These are phyloP conservation scores for Melanopsichium pennsylvanicum DNA, from an alignment of 1,284 basidiomycete species.

Conservation along the genomic window DNA sequence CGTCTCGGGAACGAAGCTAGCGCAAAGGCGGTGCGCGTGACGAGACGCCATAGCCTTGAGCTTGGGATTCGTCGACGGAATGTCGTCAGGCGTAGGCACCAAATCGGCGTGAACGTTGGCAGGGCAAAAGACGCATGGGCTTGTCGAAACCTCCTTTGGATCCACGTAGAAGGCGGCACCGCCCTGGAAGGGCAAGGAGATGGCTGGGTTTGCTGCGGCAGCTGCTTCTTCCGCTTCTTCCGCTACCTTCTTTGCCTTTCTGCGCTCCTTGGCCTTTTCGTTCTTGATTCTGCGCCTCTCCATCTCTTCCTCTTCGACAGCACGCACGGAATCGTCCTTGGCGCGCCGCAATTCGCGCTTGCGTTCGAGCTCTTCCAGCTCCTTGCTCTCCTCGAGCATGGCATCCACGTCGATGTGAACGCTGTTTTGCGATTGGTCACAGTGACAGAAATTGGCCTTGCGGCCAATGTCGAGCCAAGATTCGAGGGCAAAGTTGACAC, in stretches of 20 bases:
- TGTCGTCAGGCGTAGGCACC: constrained; percentile 38
- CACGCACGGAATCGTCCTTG: constrained; percentile 25
- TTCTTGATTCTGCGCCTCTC: constrained; percentile 36
- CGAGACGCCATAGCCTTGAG: constrained; percentile 27
- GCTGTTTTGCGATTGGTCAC: constrained; percentile 57
- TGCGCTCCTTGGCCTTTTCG: constrained; percentile 41
- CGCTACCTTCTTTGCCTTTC: constrained; percentile 25
- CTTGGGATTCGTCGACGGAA: constrained; percentile 21
- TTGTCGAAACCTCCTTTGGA: constrained; percentile 13
- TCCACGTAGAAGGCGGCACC: constrained; percentile 39
- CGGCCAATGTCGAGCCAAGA: constrained; percentile 88
- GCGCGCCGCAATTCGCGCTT: constrained; percentile 70
- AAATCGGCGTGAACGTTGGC: constrained; percentile 42
- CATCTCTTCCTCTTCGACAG: constrained; percentile 38
- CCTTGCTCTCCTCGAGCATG: constrained; percentile 54
- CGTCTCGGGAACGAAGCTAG: constrained; percentile 60
- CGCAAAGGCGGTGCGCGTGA: constrained; percentile 63
- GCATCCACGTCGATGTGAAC: constrained; percentile 63
- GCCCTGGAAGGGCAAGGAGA: constrained; percentile 26
- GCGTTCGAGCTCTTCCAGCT: constrained; percentile 57
- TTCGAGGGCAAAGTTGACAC: constrained; percentile 95
- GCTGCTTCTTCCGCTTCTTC: constrained; percentile 21
- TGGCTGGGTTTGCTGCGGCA: constrained; percentile 12
- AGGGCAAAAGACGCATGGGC: constrained; percentile 67
- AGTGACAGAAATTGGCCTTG: constrained; percentile 62